Base-by-base conservation (phyloP, 306 rosid genomes). In the Arachis stenosperma region DNA sequence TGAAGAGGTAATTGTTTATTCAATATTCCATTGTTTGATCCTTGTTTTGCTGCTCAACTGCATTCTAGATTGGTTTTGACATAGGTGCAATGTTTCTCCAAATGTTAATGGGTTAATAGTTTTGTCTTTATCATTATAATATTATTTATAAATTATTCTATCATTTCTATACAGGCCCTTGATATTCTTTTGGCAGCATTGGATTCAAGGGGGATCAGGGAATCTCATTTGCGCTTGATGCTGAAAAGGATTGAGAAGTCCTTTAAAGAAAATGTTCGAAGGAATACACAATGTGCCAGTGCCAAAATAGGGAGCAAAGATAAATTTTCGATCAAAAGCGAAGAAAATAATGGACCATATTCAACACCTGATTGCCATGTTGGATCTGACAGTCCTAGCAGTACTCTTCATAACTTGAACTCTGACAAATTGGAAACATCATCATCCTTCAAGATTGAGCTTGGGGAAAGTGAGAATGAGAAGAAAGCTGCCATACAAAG, bases 211-310 rank as follows among this genome's bases (percentile, higher is more conserved):
- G 99, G 99, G 54, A 67, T 86, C 58, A 90, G 99, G 79, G 99
- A 95, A 81, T 90, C 98, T 65, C 96, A 95, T 86, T 75, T 95
- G 80, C 97, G 96, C 71, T 79, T 90, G 62, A 90, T 95, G 99
- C 70, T 95, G 88, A 95, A 87, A 85, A 95, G 81, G 87, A 83
- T 88, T 68, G 98, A 95, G 83, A 71, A 84, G 55, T 80, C 91
- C 69, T 95, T 88, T 43, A 95, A 80, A 83, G 95, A 88, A 78
- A 94, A 89, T 80, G 84, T 89, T 79, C 70, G 75, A 30, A 91
- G 81, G 84, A 83, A 70, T 70, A 39, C 68, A 33, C 79, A 74
- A 71, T 47, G 62, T 86, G 53, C 69, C 33, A 82, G 62, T 86
- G 53, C 69, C 33, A 82, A 75, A 59, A 55, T 14, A 44, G 81